These are phyloP conservation scores for Gnomoniopsis sp. DNA, from an alignment of 2,329 filamentous ascomycete species.

Conservation along the genomic window DNA sequence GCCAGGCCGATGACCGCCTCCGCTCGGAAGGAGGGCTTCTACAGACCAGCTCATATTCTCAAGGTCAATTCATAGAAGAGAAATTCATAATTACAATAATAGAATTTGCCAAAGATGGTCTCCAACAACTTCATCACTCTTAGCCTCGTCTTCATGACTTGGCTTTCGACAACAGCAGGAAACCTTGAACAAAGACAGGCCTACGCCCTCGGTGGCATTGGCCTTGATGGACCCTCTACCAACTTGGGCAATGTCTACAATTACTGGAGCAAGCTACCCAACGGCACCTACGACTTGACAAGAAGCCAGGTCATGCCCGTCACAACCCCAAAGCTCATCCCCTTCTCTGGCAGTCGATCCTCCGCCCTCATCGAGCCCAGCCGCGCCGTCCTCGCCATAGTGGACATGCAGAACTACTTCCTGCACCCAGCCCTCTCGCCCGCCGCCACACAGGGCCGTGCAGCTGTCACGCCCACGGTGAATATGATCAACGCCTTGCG, in stretches of 20 bases:
- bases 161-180: not conserved
- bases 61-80: too few species aligned
- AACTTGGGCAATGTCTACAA: conserved; percentile 31
- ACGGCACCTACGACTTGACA: conserved; percentile 29
- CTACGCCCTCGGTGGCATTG: conserved; percentile 12
- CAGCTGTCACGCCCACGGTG: conserved; percentile 25
- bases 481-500: conserved; percentile 28
- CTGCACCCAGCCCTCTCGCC: conserved; percentile 26
- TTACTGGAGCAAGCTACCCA: conserved; percentile 26
- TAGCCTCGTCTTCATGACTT: not conserved
- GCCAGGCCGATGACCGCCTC: too few species aligned
- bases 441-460: conserved; percentile 22
- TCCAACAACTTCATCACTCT: too few species aligned
- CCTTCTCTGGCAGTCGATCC: conserved; percentile 24
- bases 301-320: conserved; percentile 25
- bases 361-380: conserved; percentile 25
- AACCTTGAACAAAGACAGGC: conserved; percentile 9
- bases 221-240: conserved; percentile 5
- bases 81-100: too few species aligned
- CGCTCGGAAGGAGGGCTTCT: too few species aligned
- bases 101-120: too few species aligned
- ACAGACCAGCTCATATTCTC: too few species aligned
- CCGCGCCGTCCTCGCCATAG: conserved; percentile 25
- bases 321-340: conserved; percentile 26
- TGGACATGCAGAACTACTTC: conserved; percentile 31